Percentiles rank a stretch among this genome's conserved stretches.
These are phyloP conservation scores for Apiotrichum veenhuisii DNA, from an alignment of 1,284 basidiomycete genomes.

Conservation along the genomic window DNA sequence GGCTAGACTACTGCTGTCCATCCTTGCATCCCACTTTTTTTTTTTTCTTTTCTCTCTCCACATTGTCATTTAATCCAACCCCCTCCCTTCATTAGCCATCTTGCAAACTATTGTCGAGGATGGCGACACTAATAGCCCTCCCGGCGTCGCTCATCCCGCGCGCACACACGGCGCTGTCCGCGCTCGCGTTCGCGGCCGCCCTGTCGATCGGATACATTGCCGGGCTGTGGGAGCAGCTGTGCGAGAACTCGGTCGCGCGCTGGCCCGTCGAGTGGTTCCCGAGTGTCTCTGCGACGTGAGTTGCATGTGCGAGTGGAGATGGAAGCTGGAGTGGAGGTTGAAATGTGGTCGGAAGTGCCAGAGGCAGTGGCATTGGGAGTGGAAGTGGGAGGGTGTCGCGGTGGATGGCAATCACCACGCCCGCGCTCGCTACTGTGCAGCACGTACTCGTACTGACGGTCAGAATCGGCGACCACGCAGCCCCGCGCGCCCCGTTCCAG, in stretches of 20 bases:
- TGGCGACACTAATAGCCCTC: slow-evolving; percentile 38
- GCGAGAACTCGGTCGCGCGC: slow-evolving; percentile 72
- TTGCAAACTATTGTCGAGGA: slow-evolving; percentile 1
- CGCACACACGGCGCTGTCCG: slow-evolving; percentile 66
- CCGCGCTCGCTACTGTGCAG: no score
- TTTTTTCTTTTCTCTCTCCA: background rate
- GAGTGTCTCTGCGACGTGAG: slow-evolving; percentile 84
- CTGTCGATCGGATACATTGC: slow-evolving; percentile 61
- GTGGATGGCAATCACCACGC: no score
- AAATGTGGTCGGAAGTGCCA: no score
- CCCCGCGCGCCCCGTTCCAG: slow-evolving; percentile 83
- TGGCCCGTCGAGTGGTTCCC: slow-evolving; percentile 92
- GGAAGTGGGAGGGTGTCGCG: no score
- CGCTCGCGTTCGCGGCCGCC: slow-evolving; percentile 66
- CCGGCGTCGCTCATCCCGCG: slow-evolving; percentile 43
- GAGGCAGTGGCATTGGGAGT: no score
- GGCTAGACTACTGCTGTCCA: background rate
- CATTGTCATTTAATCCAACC: background rate
- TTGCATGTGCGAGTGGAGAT: slow-evolving; percentile 18
- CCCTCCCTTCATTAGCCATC: background rate
- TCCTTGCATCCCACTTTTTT: background rate
- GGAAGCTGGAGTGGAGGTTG: no score
- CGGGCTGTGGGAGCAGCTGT: slow-evolving; percentile 79
- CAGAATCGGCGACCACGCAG: slow-evolving; percentile 88
- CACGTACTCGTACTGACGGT: background rate